Evolutionary conservation across 164 flowering plant species (phyloP), one percentile per base, ranked within the genome.

Genomic region (Cinnamomum micranthum): DNA sequence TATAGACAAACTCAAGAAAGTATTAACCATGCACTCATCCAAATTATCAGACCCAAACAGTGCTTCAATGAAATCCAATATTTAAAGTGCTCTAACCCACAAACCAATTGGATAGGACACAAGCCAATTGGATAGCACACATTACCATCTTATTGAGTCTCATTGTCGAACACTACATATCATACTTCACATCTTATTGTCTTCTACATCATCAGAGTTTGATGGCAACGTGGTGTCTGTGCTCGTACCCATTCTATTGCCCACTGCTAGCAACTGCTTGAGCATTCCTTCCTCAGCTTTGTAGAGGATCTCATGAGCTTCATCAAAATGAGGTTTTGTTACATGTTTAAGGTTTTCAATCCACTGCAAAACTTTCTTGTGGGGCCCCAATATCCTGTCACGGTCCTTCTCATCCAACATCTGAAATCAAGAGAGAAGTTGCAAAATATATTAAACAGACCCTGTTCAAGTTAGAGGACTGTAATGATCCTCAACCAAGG

Each of bases 311-410:
- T 80, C 62, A 73, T 92, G 92, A 7, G 86, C 83, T 70, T 93
- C 97, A 60, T 93, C 93, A 78, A 95, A 95, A 77, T 95, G 88
- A 74, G 95, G 98, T n/a, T 52, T 76, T 28, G 91, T 88, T 50
- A 95, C 94, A 15, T 73, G 82, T 80, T 81, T 92, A 6, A 90
- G 86, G 68, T 85, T 79, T 77, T 90, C 95, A 25, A 91, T 82
- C 98, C 97, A 95, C 80, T 88, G 81, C 81, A 82, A 80, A 73
- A 91, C 86, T 86, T 85, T 95, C 87, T 86, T 85, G 83, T 85
- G 81, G 0, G 94, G 97, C 22, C 90, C 78, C 60, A 95, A 71
- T 66, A 95, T 79, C 58, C 90, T 86, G 66, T 68, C 55, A 7
- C 86, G 86, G 68, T 86, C 95, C 47, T 85, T 71, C 77, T 88